Base-by-base conservation (phyloP, 2,329 filamentous ascomycete genomes). In the Fusarium acutatum region DNA sequence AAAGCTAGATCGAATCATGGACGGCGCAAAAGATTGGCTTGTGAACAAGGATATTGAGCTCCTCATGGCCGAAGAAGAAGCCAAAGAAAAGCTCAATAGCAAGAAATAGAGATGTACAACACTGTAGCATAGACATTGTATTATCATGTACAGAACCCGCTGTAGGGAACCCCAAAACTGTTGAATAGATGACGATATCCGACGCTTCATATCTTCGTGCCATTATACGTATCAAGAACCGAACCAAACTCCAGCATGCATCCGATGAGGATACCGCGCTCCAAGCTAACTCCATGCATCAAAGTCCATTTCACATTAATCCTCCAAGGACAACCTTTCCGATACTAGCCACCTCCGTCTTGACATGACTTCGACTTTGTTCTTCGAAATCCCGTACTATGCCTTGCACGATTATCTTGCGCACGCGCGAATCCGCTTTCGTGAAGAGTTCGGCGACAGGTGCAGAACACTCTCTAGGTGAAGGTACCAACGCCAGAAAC, bases 331-430 rank as follows among this genome's bases (percentile, higher is more conserved):
- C 95, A 35, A 98, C 92, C 81, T 94, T 96, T 56, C 94, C 94
- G 43, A 99, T 90, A 38, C 93, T 95, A 4, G 92, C 91, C 53
- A 98, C 87, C 84, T 99, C 96, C 18, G 89, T 89, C 83, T 93
- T 96, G 35, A 94, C 89, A 15, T 93, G 92, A 49, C 86, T 86
- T 50, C 96, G 87, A 80, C 93, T 96, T 26, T 90, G 90, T 65
- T 98, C 96, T 81, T 98, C 96, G 81, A 98, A 98, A 79, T 99
- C 96, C 75, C 95, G 92, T 53, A 98, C 92, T 3, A 97, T 90
- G 11, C 93, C 93, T 52, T 94, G 92, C 4, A 99, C 89, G 69
- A 99, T 92, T 57, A 98, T 91, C 84, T 98, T 98, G 70, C 95
- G 88, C 49, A 99, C 88, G 72, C 91, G 92, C 11, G 92, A 89